Evolutionary conservation across 495 filamentous ascomycete species (phyloP).

Genomic region (Tuber brumale): DNA sequence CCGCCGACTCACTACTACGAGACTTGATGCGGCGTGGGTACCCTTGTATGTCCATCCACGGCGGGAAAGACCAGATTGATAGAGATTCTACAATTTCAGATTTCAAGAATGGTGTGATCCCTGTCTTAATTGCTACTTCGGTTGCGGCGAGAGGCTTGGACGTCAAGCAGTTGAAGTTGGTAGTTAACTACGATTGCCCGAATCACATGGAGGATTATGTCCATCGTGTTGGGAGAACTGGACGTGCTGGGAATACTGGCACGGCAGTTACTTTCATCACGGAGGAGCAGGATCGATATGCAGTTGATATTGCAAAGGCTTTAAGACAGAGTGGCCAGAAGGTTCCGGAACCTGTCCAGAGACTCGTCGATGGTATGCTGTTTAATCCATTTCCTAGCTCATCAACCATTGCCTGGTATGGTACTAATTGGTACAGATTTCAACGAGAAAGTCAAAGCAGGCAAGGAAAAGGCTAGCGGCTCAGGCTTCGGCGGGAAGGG

Average conservation of each 20-base stretch:
- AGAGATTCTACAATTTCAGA: slow-evolving; percentile 89
- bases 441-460: slow-evolving; percentile 81
- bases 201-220: slow-evolving; percentile 98
- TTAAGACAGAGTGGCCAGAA: slow-evolving; percentile 82
- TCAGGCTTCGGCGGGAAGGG: slow-evolving; percentile 95
- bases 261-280: slow-evolving; percentile 94
- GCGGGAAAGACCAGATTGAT: slow-evolving; percentile 91
- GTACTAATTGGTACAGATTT: slow-evolving; percentile 45
- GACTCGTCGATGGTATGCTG: slow-evolving; percentile 51
- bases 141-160: slow-evolving; percentile 93
- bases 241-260: slow-evolving; percentile 87
- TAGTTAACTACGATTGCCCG: slow-evolving; percentile 94
- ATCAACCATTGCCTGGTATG: neutral
- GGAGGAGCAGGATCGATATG: slow-evolving; percentile 81
- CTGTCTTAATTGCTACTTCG: slow-evolving; percentile 87
- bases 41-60: slow-evolving; percentile 92
- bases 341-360: slow-evolving; percentile 64
- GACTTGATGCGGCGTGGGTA: slow-evolving; percentile 85
- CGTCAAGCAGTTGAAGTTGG: slow-evolving; percentile 91
- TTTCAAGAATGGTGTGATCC: slow-evolving; percentile 86
- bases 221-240: slow-evolving; percentile 89
- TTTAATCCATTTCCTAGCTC: neutral
- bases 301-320: slow-evolving; percentile 84
- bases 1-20: slow-evolving; percentile 75
- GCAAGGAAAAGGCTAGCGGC: slow-evolving; percentile 73